Base-by-base conservation (phyloP, 2,329 filamentous ascomycete genomes). In the Orbilia ellipsospora region DNA sequence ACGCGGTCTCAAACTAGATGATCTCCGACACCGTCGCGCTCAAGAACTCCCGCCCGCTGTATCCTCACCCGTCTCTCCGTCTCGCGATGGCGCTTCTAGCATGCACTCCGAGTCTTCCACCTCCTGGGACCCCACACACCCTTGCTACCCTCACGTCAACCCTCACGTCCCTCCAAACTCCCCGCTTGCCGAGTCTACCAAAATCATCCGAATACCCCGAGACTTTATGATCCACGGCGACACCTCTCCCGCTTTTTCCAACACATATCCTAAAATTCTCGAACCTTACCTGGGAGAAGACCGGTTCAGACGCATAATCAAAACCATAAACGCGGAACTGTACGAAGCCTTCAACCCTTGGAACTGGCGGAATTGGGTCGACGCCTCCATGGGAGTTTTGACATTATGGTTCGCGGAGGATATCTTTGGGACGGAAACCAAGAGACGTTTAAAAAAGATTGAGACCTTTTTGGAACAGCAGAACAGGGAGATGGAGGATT, bases 371-470 rank as follows among this genome's bases (percentile, higher is more conserved):
- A 96, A 96, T 79, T 88, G 94, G 80, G 78, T 97, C 0, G 95
- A 99, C 82, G 88, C 89, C 12, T 82, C 92, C 10, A 81, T 98
- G 78, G 93, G 94, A 1, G 85, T 96, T 3, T 83, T 93, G 40
- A 98, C 95, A 0, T 92, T 94, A 20, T 99, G 94, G 92, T 80
- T 98, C 40, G 98, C 93, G 93, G 95, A 99, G 73, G 94, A 98
- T 81, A 80, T 94, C 20, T 93, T 94, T 1, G 83, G 92, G 42
- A 92, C 92, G 2, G 89, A 87, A 7, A 87, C 91, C 73, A 98
- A 98, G 84, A 84, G 85, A 20, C 87, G 90, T 66, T 82, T 97
- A 54, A 87, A 86, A 66, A 86, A 84, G 8, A 83, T 97, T 16
- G 95, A 99, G 83, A 82, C 82, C 44, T 97, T 92, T 89, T 87